Evolutionary conservation across 2,329 filamentous ascomycete species (phyloP), one percentile per base, ranked within the genome.

Genomic region (Pseudogymnoascus sp.): DNA sequence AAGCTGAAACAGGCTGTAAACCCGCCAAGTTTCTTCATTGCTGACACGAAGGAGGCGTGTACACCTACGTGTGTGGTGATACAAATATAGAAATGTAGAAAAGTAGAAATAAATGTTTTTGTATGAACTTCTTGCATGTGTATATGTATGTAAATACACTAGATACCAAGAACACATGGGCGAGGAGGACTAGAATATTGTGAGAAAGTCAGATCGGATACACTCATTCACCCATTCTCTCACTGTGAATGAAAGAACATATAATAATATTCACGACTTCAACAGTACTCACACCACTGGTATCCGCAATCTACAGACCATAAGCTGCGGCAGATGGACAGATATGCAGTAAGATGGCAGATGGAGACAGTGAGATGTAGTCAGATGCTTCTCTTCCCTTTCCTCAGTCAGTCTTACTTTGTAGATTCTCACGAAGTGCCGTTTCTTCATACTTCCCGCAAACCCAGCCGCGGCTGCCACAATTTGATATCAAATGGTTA

Each of bases 1-100:
- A 56, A 56, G 29, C 50, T 56, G 50, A 56, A 56, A 56, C 50
- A 56, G 26, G 50, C 29, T 21, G 50, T 4, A 56, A 56, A 56
- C 50, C 50, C 29, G 50, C 44, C 44, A 33, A 33, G 29, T n/a
- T n/a, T 19, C 29, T 56, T 56, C n/a, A 33, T 56, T 33, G 50
- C 29, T n/a, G 21, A 19, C 29, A 56, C 5, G 29, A 33, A 33
- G n/a, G 50, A 14, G 50, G 26, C 50, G 26, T n/a, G 29, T 26
- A 56, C 10, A 56, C 47, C 47, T 19, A 56, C 47, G 47, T 56
- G 33, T 31, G 26, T 56, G 47, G 2, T 6, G 26, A 31, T 56
- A 56, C 19, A 56, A 33, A 56, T 56, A 56, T 33, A 56, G 47
- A 56, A 19, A 24, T 21, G 11, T 44, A 11, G 42, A 14, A n/a